Percentiles rank a stretch among this genome's conserved stretches.
These are phyloP conservation scores for Pestalotiopsis sp. DNA, from an alignment of 2,329 filamentous ascomycete genomes.

Conservation along the genomic window DNA sequence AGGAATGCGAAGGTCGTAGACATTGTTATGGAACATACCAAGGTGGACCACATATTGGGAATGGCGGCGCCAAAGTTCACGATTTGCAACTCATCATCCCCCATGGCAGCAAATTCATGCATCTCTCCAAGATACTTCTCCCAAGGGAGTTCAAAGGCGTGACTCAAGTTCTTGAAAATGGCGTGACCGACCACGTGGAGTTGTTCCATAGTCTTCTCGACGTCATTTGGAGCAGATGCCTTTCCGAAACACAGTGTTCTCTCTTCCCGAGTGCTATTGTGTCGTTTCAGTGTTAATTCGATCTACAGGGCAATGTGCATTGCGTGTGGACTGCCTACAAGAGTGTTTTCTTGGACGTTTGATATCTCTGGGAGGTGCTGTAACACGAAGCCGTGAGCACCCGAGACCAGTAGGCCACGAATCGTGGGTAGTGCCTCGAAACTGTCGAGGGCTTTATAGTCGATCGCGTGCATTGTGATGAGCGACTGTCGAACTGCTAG, in stretches of 20 bases:
- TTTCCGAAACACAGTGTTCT: not conserved
- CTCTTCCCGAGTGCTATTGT: no score
- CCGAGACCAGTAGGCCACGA: no score
- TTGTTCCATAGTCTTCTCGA: not conserved
- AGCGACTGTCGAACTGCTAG: no score
- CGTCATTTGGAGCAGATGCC: not conserved
- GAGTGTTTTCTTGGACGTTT: no score
- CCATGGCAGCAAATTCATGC: not conserved
- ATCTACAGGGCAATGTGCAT: no score
- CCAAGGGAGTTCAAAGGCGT: not conserved
- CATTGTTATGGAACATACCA: not conserved
- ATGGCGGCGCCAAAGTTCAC: not conserved
- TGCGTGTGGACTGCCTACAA: no score
- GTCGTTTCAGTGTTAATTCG: no score
- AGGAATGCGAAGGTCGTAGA: not conserved
- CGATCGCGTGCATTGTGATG: no score
- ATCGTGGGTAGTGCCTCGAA: no score
- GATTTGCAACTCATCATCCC: not conserved
- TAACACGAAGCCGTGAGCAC: no score
- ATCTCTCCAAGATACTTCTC: not conserved
- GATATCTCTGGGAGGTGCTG: no score
- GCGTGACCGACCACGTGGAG: not conserved
- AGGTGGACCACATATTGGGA: not conserved
- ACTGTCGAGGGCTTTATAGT: no score
- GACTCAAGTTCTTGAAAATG: not conserved